Percentiles rank a stretch among this genome's conserved stretches.
Evolutionary conservation across 176 grass and related monocot species (phyloP).

Genomic region (Oropetium thomaeum): DNA sequence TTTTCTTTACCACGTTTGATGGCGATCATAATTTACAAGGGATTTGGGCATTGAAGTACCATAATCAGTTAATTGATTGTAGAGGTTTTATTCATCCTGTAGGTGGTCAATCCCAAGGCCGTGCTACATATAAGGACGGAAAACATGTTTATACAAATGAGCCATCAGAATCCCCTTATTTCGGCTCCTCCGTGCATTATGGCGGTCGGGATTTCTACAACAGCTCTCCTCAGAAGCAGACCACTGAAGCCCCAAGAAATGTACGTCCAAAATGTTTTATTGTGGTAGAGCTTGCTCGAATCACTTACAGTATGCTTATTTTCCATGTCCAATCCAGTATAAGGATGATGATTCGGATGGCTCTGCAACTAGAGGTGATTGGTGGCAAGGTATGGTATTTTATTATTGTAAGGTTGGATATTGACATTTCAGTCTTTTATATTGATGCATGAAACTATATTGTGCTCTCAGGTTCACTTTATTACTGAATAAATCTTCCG

Average conservation of each 20-base stretch:
- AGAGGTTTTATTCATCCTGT: background rate
- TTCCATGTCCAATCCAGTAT: slow-evolving; percentile 51
- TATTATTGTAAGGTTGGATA: background rate
- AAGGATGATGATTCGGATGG: slow-evolving; percentile 55
- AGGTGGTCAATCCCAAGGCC: slow-evolving; percentile 57
- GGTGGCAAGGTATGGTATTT: slow-evolving; percentile 80
- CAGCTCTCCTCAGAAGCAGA: slow-evolving; percentile 40
- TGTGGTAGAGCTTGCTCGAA: background rate
- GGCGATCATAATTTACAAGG: background rate
- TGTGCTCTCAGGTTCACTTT: slow-evolving; percentile 80
- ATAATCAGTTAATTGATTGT: background rate
- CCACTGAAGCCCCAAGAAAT: slow-evolving; percentile 33
- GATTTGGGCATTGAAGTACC: background rate
- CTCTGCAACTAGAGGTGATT: slow-evolving; percentile 92
- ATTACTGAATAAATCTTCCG: slow-evolving; percentile 69
- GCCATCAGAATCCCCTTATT: slow-evolving; percentile 61
- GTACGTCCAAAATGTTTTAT: background rate
- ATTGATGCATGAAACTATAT: background rate
- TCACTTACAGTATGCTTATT: background rate
- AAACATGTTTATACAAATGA: slow-evolving; percentile 47
- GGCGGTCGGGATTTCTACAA: slow-evolving; percentile 87
- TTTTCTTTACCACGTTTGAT: background rate
- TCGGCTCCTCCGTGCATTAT: slow-evolving; percentile 83
- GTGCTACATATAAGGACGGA: slow-evolving; percentile 36
- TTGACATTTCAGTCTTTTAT: background rate